These are phyloP conservation scores for Rhizopus arrhizus DNA, from an alignment of 371 early-diverging fungal species.

Conservation along the genomic window DNA sequence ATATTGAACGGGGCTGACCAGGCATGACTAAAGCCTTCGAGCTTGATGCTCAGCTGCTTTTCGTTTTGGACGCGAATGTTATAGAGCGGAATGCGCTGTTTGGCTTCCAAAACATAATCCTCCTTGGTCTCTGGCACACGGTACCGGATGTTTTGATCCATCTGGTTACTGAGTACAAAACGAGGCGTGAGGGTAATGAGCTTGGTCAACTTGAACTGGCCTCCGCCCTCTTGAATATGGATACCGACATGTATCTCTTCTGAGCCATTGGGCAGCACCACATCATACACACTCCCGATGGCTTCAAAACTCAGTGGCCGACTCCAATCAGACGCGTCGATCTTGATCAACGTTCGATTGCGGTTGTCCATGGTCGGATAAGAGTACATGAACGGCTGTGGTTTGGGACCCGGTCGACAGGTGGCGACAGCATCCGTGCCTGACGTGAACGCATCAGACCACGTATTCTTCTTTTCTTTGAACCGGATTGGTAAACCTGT, in stretches of 20 bases:
- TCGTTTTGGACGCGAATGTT: conserved; percentile 65
- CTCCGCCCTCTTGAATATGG: conserved; percentile 76
- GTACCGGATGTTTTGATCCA: conserved; percentile 71
- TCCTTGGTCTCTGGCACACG: conserved; percentile 70
- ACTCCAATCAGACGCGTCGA: conserved; percentile 88
- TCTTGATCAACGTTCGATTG: conserved; percentile 81
- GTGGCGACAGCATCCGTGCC: conserved; percentile 61
- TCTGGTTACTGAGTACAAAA: conserved; percentile 86
- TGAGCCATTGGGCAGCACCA: conserved; percentile 63
- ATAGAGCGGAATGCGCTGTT: conserved; percentile 69
- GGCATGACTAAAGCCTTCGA: conserved; percentile 70
- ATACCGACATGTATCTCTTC: conserved; percentile 84
- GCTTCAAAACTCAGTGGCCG: conserved; percentile 94
- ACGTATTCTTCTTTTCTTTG: conserved; percentile 74
- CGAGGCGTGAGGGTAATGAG: conserved; percentile 91
- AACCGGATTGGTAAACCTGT: conserved; percentile 82
- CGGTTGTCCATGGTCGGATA: conserved; percentile 82
- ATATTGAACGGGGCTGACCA: conserved; percentile 94
- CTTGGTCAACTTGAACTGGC: conserved; percentile 76
- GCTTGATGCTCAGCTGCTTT: conserved; percentile 70
- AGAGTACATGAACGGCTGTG: conserved; percentile 91
- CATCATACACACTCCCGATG: conserved; percentile 84
- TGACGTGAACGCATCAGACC: conserved; percentile 71
- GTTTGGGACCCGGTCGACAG: conserved; percentile 40
- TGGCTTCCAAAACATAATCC: conserved; percentile 54